Base-by-base conservation (phyloP, 2,329 filamentous ascomycete genomes). In the Diaporthe aspalathi region DNA sequence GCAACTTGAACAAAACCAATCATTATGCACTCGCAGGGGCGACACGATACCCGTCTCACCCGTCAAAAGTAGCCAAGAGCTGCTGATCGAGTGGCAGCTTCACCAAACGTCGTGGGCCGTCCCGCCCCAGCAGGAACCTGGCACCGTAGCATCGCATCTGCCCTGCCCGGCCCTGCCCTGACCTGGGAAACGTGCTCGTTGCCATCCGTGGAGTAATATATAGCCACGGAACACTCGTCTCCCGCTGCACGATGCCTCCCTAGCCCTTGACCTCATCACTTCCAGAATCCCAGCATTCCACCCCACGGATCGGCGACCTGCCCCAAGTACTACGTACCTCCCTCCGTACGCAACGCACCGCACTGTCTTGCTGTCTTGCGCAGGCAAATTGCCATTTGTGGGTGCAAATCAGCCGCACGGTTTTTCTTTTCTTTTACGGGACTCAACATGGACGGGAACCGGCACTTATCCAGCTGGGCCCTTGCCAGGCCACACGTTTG, bases 161-260 rank as follows among this genome's bases (percentile, higher is more conserved):
- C 35, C 43, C 12, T 49, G 16, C 17, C 20, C 40, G n/a, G 40
- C 16, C 14, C 52, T 54, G 17, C 40, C 60, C 60, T 63, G 60
- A n/a, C 45, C 60, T 17, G 8, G 60, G 38, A 63, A 63, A 65
- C 45, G 12, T 65, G 60, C 60, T 50, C 60, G 45, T 65, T 50
- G 38, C 43, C 40, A 24, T 47, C 43, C 40, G 24, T 47, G 17
- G 6, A 3, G 52, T 47, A 54, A 67, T 65, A 67, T 57, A 70
- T 70, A 70, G 69, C 43, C 24, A 70, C 69, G 69, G 69, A 40
- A 32, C 52, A 5, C 49, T 52, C 62, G 22, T 20, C 20, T 38
- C 56, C 69, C 69, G 69, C 69, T 70, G 62, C 62, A 70, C 20
- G 62, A 60, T 65, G 60, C 60, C 45, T 50, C 45, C 60, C 45